These are phyloP conservation scores for Neonectria hederae DNA, from an alignment of 2,329 filamentous ascomycete species.

Conservation along the genomic window DNA sequence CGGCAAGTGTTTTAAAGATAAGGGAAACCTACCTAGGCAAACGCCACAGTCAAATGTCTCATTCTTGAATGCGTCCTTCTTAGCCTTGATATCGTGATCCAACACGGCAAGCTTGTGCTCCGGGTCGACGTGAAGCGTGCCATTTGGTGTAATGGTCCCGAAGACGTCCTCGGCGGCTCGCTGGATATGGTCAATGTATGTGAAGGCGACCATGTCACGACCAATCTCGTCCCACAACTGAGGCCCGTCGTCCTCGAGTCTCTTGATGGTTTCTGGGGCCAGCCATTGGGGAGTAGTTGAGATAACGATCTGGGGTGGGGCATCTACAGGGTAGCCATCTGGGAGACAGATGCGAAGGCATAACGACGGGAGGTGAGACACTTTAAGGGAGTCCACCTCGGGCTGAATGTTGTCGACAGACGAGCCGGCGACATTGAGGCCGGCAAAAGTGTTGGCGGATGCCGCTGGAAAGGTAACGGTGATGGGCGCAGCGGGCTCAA, in stretches of 20 bases:
- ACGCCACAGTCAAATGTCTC: constrained; percentile 90
- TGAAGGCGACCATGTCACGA: constrained; percentile 66
- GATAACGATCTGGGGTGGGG: constrained; percentile 61
- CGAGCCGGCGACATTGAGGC: constrained; percentile 17
- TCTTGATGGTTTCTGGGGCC: constrained; percentile 55
- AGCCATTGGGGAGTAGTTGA: constrained; percentile 69
- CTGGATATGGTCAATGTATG: constrained; percentile 71
- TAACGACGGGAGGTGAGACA: constrained; percentile 68
- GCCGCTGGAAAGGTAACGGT: constrained; percentile 66
- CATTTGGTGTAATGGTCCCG: constrained; percentile 60
- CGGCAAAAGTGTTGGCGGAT: constrained; percentile 36
- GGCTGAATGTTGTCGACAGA: constrained; percentile 27
- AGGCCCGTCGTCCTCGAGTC: constrained; percentile 60
- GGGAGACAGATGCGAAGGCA: constrained; percentile 64
- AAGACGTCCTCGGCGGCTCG: constrained; percentile 69
- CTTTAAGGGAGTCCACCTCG: constrained; percentile 57
- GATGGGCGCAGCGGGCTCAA: constrained; percentile 63
- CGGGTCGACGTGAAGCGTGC: constrained; percentile 61
- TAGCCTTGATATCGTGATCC: constrained; percentile 80
- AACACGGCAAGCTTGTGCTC: constrained; percentile 76
- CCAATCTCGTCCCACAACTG: constrained; percentile 71
- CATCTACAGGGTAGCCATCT: constrained; percentile 63
- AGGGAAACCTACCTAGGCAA: constrained; percentile 68
- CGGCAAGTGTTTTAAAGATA: not conserved
- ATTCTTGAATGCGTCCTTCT: constrained; percentile 78